Percentiles rank a stretch among this genome's conserved stretches.
Evolutionary conservation across 202 grass and related monocot genomes (phyloP).

Genomic region (Alloteropsis angusta): DNA sequence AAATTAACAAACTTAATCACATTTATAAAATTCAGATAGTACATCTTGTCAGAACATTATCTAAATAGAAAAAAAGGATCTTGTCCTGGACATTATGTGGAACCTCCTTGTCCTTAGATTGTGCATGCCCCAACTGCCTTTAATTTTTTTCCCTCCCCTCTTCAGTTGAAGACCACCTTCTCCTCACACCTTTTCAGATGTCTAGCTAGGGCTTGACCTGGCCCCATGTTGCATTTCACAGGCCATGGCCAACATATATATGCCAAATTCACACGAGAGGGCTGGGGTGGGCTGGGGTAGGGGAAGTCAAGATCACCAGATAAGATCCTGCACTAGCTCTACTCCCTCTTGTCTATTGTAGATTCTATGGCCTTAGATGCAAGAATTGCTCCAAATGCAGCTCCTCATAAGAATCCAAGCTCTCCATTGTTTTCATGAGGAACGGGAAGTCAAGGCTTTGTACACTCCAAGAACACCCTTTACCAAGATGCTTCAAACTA

Average conservation of each 20-base stretch:
- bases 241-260: conserved; percentile 27
- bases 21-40: conserved; percentile 10
- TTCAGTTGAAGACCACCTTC: conserved; percentile 34
- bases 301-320: conserved; percentile 39
- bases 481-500: conserved; percentile 35
- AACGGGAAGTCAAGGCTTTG: conserved; percentile 49
- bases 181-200: conserved; percentile 80
- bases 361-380: conserved; percentile 41
- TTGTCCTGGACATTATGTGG: conserved; percentile 25
- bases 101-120: conserved; percentile 31
- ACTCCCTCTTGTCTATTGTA: conserved; percentile 21
- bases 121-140: conserved; percentile 22
- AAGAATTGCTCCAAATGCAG: conserved; percentile 42
- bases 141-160: background rate
- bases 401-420: conserved; percentile 42
- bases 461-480: conserved; percentile 49
- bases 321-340: conserved; percentile 31
- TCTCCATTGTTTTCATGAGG: conserved; percentile 22
- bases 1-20: conserved; percentile 26
- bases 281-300: background rate
- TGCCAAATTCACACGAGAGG: conserved; percentile 51
- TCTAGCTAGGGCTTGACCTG: conserved; percentile 56
- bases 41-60: conserved; percentile 19
- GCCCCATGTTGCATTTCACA: conserved; percentile 40
- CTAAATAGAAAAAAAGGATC: conserved; percentile 3